A percentile compares a stretch with the other conserved stretches of the same genome.
Evolutionary conservation across 192 early-diverging fungal species (phyloP).

Genomic region (Mycoemilia scoparia): DNA sequence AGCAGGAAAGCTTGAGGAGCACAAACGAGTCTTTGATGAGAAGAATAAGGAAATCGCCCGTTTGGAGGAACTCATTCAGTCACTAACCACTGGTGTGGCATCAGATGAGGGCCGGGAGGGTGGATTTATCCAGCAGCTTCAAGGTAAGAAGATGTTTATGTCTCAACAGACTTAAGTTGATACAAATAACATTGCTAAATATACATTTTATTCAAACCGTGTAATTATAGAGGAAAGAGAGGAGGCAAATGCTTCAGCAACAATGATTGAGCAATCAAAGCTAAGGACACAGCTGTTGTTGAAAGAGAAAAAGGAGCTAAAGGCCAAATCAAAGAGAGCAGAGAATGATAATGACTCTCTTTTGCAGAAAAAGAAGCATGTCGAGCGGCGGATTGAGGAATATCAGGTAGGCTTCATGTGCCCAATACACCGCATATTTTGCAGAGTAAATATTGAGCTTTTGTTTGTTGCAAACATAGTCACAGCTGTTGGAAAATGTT

Average conservation of each 20-base stretch:
- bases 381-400: constrained; percentile 10
- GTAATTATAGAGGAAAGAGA: constrained; percentile 49
- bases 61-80: constrained; percentile 72
- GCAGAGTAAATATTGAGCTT: not conserved
- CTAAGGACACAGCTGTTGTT: constrained; percentile 57
- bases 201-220: not conserved
- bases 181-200: too few relatives aligned
- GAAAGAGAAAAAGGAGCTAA: constrained; percentile 50
- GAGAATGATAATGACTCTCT: constrained; percentile 46
- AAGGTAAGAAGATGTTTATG: constrained; percentile 23
- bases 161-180: not conserved
- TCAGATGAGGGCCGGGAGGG: constrained; percentile 82
- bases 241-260: constrained; percentile 38
- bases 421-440: constrained; percentile 4
- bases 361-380: constrained; percentile 16
- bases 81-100: constrained; percentile 81
- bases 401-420: constrained; percentile 6
- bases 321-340: constrained; percentile 46
- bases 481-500: not conserved
- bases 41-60: constrained; percentile 18
- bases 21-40: constrained; percentile 25
- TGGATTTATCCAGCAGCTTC: constrained; percentile 93
- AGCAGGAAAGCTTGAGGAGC: constrained; percentile 11
- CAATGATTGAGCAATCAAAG: constrained; percentile 59
- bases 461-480: not conserved